Evolutionary conservation across 83 land plant genomes (phyloP).

Genomic region (Picea abies): DNA sequence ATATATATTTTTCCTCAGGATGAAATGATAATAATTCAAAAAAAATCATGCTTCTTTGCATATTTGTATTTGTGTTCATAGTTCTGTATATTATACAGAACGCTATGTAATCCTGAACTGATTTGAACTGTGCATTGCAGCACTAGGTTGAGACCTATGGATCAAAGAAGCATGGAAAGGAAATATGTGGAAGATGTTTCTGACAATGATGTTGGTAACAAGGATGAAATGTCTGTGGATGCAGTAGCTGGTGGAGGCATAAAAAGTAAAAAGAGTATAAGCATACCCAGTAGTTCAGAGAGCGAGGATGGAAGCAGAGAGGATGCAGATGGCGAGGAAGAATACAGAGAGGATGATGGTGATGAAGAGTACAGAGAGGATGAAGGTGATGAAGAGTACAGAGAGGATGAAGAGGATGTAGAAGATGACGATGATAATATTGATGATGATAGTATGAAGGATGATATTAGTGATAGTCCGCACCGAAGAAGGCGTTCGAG

Average conservation of each 20-base stretch:
- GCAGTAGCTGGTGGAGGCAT: neutral
- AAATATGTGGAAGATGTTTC: constrained; percentile 10
- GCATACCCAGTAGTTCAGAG: constrained; percentile 4
- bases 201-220: constrained; percentile 3
- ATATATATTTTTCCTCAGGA: neutral
- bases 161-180: neutral
- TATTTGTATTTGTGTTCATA: neutral
- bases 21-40: neutral
- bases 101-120: neutral
- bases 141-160: neutral
- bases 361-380: constrained; percentile 18
- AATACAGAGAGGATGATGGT: constrained; percentile 11
- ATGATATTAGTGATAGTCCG: neutral
- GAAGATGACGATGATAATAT: constrained; percentile 13
- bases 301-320: neutral
- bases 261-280: neutral
- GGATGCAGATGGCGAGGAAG: neutral
- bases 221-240: neutral
- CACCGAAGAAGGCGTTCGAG: constrained; percentile 6
- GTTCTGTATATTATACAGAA: neutral
- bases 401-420: constrained; percentile 13
- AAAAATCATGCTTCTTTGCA: neutral
- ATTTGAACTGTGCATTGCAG: neutral
- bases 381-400: constrained; percentile 18
- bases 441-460: neutral